Evolutionary conservation across 2,329 filamentous ascomycete genomes (phyloP).

Genomic region (Aureobasidium vineae): DNA sequence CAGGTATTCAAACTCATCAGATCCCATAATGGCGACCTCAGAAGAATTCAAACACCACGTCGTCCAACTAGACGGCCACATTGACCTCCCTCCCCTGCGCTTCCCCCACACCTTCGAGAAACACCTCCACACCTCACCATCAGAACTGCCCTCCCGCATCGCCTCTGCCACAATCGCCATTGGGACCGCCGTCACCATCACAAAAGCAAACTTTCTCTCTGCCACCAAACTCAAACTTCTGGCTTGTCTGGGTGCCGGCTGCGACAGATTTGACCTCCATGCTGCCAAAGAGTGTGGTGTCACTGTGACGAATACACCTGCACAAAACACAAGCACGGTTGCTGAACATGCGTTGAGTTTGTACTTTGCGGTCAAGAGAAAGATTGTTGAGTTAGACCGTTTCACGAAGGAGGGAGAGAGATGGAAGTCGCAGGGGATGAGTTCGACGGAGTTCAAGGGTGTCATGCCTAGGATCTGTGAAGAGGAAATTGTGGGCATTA

Average conservation of each 20-base stretch:
- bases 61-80: slow-evolving; percentile 49
- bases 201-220: slow-evolving; percentile 41
- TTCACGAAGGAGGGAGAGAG: slow-evolving; percentile 39
- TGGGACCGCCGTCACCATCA: slow-evolving; percentile 44
- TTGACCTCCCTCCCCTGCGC: slow-evolving; percentile 43
- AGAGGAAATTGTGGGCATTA: slow-evolving; percentile 51
- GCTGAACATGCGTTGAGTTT: slow-evolving; percentile 53
- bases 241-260: slow-evolving; percentile 49
- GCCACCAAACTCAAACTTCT: slow-evolving; percentile 48
- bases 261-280: slow-evolving; percentile 48
- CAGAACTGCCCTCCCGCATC: slow-evolving; percentile 45
- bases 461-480: slow-evolving; percentile 46
- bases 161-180: slow-evolving; percentile 50
- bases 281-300: slow-evolving; percentile 47
- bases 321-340: slow-evolving; percentile 47
- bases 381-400: slow-evolving; percentile 42
- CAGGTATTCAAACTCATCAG: background rate
- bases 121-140: slow-evolving; percentile 39
- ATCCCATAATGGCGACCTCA: background rate
- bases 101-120: slow-evolving; percentile 47
- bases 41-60: slow-evolving; percentile 44
- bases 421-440: slow-evolving; percentile 44
- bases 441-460: slow-evolving; percentile 37
- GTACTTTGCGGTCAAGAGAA: slow-evolving; percentile 49
- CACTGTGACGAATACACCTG: slow-evolving; percentile 48